phyloP scores from a whole-genome alignment of 352 stramenopile species.

The Elongisporangium anandrum region DNA sequence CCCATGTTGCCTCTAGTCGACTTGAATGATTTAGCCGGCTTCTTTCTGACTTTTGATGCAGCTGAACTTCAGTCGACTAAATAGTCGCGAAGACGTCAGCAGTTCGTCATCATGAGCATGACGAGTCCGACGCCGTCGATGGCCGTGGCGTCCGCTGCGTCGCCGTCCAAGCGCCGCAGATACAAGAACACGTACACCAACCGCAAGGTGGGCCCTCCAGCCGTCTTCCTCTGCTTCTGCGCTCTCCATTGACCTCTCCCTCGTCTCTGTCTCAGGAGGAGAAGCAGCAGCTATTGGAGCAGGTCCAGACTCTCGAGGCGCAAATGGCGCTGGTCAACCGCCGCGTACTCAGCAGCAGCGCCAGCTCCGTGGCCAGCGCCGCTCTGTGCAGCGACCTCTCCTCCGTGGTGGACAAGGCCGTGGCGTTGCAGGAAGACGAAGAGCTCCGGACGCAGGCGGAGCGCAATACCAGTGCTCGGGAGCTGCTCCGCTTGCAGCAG shows the following conservation, averaged over 20 bases:
- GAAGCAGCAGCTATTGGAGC: slow-evolving; percentile 6
- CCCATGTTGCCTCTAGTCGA: no score
- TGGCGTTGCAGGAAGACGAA: not conserved
- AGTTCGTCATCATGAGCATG: not conserved
- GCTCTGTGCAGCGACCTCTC: not conserved
- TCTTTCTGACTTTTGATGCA: no score
- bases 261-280: not conserved
- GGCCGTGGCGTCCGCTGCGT: not conserved
- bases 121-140: not conserved
- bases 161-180: not conserved
- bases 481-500: not conserved
- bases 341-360: not conserved
- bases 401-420: not conserved
- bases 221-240: not conserved
- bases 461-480: not conserved
- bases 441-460: not conserved
- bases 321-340: slow-evolving; percentile 9
- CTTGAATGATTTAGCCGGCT: no score
- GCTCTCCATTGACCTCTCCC: not conserved
- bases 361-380: not conserved
- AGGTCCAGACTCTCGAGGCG: slow-evolving; percentile 10
- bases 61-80: no score
- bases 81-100: no score
- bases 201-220: not conserved
- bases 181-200: not conserved